phyloP scores from a whole-genome alignment of 176 grass and related monocot species.

The Saccharum officinarum region DNA sequence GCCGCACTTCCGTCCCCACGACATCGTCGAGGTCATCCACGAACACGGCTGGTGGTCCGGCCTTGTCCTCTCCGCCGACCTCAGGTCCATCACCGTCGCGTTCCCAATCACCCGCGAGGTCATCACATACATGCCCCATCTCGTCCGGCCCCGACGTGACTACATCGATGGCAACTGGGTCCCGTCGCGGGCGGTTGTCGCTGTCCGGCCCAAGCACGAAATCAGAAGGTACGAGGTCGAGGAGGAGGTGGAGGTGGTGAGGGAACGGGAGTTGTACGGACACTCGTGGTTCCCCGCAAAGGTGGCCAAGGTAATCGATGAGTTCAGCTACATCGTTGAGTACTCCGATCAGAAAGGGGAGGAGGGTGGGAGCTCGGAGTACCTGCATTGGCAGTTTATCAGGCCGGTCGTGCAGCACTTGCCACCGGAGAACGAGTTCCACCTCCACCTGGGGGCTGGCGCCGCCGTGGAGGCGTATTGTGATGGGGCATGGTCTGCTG shows the following conservation, averaged over 20 bases:
- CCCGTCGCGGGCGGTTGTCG: background rate
- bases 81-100: background rate
- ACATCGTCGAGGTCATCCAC: background rate
- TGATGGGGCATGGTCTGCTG: no score
- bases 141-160: slow-evolving; percentile 40
- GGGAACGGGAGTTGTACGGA: slow-evolving; percentile 30
- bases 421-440: no score
- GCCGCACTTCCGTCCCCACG: no score
- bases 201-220: background rate
- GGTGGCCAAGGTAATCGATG: slow-evolving; percentile 34
- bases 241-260: slow-evolving; percentile 49
- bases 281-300: slow-evolving; percentile 50
- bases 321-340: slow-evolving; percentile 32
- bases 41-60: background rate
- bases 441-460: no score
- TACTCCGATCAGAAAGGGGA: slow-evolving; percentile 24
- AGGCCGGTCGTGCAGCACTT: background rate
- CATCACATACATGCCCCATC: slow-evolving; percentile 13
- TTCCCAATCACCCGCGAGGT: slow-evolving; percentile 52
- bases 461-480: no score
- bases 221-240: slow-evolving; percentile 24
- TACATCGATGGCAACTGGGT: slow-evolving; percentile 45
- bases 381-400: slow-evolving; percentile 47
- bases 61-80: background rate
- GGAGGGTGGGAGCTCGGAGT: slow-evolving; percentile 14